Evolutionary conservation across 108 stramenopile species (phyloP).

Genomic region (Nitzschia putrida): DNA sequence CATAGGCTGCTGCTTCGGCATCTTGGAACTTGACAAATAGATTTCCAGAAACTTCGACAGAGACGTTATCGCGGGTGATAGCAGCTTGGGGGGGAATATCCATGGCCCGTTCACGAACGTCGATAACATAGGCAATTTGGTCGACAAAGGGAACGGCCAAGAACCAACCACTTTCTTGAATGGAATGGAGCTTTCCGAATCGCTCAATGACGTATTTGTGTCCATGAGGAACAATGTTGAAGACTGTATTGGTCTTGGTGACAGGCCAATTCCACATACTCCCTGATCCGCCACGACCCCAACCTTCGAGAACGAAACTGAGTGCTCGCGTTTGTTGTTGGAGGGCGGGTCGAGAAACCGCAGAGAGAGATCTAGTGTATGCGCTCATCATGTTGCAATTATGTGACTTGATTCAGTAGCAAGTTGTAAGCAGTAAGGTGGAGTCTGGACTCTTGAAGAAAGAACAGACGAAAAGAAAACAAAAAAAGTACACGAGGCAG

Average conservation of each 20-base stretch:
- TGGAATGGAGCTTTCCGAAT: slow-evolving; percentile 85
- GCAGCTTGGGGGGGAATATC: slow-evolving; percentile 91
- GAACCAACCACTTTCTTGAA: slow-evolving; percentile 92
- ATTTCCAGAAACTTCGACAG: slow-evolving; percentile 96
- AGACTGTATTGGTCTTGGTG: slow-evolving; percentile 82
- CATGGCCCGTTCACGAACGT: slow-evolving; percentile 92
- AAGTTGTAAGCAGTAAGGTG: no score
- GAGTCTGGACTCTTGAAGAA: no score
- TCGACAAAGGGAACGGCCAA: slow-evolving; percentile 93
- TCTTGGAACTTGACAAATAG: slow-evolving; percentile 93
- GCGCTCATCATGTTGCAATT: no score
- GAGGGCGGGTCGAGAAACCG: no score
- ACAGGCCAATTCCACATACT: slow-evolving; percentile 74
- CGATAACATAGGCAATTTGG: slow-evolving; percentile 91
- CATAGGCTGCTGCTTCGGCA: slow-evolving; percentile 93
- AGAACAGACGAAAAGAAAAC: no score
- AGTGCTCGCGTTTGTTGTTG: slow-evolving; percentile 8
- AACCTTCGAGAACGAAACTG: slow-evolving; percentile 37
- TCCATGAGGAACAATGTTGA: slow-evolving; percentile 93
- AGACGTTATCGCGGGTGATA: slow-evolving; percentile 97
- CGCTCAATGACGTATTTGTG: slow-evolving; percentile 93
- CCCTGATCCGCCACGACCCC: slow-evolving; percentile 31
- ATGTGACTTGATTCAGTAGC: no score
- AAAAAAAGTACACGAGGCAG: no score
- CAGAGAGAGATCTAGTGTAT: no score